Conservation (phyloP, 306 rosid species). For the Myrica gale region DNA sequence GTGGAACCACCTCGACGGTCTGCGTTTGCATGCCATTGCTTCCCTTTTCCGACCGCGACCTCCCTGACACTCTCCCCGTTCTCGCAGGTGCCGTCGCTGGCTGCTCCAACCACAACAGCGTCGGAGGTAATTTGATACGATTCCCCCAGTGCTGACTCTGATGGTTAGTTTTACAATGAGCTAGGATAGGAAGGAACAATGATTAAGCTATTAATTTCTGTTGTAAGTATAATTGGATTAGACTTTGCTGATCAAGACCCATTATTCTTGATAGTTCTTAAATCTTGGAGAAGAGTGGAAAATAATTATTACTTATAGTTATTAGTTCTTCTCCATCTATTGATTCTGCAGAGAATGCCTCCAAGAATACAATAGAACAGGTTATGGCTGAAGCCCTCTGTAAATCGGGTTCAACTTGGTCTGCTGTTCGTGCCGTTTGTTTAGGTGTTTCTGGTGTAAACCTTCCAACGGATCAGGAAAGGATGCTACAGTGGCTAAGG, state of each 20-base stretch:
- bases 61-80: slow-evolving; percentile 56
- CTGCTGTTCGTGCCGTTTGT: slow-evolving; percentile 87
- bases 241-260: background rate
- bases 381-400: slow-evolving; percentile 86
- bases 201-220: too few species aligned
- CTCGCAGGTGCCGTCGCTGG: slow-evolving; percentile 86
- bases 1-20: slow-evolving; percentile 51
- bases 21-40: slow-evolving; percentile 45
- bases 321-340: slow-evolving; percentile 17
- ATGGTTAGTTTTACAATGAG: too few species aligned
- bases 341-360: slow-evolving; percentile 67
- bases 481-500: slow-evolving; percentile 82
- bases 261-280: background rate
- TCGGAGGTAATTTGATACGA: slow-evolving; percentile 53
- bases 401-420: slow-evolving; percentile 71
- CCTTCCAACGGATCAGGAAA: slow-evolving; percentile 85
- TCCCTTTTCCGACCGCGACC: slow-evolving; percentile 31
- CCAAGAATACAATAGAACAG: slow-evolving; percentile 82
- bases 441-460: slow-evolving; percentile 89
- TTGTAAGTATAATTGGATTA: too few species aligned
- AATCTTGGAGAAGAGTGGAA: slow-evolving; percentile 3
- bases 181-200: too few species aligned
- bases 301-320: background rate
- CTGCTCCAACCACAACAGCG: slow-evolving; percentile 91
- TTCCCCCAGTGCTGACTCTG: too few species aligned